Evolutionary conservation across 2,329 filamentous ascomycete genomes (phyloP), one percentile per base, ranked within the genome.

Genomic region (Talaromyces pinophilus): DNA sequence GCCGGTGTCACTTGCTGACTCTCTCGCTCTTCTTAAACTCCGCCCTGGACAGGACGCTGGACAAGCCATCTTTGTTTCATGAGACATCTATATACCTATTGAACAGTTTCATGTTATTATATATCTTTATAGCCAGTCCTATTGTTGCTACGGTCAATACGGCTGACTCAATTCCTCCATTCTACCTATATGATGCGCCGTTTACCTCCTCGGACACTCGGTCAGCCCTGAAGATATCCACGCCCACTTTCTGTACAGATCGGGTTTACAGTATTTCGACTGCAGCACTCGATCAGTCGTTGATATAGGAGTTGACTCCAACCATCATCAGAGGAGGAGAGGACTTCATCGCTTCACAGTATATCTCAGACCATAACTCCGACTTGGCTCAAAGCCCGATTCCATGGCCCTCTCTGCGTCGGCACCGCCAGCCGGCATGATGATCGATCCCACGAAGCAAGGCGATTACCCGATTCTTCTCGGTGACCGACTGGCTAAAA

Each of bases 381-480:
- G 50, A 30, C 10, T 7, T 13, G 19, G 17, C 15, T 42, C 68
- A 44, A 46, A 65, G 57, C 63, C 55, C 59, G 62, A 69, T 67
- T 64, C 64, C 65, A 78, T 78, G 74, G 74, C 76, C 61, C 69
- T 74, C 70, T 75, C 76, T 67, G 70, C 75, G 30, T 63, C 62
- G 13, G 38, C 61, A 17, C 46, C 52, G 52, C 62, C 50, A 15
- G 42, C 62, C 30, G 73, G 71, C 65, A 72, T 73, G 55, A 71
- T 79, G 73, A 77, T 81, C 68, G 80, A 82, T 71, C 80, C 79
- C 40, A 78, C 78, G 65, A 80, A 81, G 67, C 77, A 79, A 63
- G 80, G 77, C 60, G 81, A 82, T 62, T 82, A 82, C 69, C 80
- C 80, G 25, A 79, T 83, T 68, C 71, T 82, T 30, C 73, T 82